Base-by-base conservation (phyloP, 331 rosid species). In the Quercus phellos region DNA sequence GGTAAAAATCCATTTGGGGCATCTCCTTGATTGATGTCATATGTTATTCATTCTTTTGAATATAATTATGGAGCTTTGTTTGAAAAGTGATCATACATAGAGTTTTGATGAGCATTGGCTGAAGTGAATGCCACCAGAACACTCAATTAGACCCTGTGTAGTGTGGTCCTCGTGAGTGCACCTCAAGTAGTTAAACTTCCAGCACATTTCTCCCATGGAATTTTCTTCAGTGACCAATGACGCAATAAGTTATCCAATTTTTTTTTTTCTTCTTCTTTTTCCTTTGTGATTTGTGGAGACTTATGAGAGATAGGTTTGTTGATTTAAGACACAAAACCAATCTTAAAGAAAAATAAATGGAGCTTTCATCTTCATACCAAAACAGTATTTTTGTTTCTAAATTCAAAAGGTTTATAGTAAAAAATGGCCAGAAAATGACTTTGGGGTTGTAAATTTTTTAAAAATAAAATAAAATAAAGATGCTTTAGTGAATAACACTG, bases 131-230 rank as follows among this genome's bases (percentile, higher is more conserved):
- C 73, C 55, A 79, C 43, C 42, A 51, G 71, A 64, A 82, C 89
- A 80, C 88, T 88, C 89, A 76, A 85, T 86, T 79, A 4, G 79
- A 77, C 82, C 55, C 43, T 74, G 72, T 69, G 12, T 7, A 42
- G 50, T 7, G 50, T 42, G 87, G 79, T 29, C 64, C 70, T 58
- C 61, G 74, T 75, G 91, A 82, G 88, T 89, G 87, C 70, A 78
- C 73, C 73, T 64, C 7, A 89, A 85, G 93, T 58, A 85, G 93
- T 58, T 79, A 89, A 46, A 43, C 74, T 50, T 82, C 88, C 79
- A 83, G 86, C 88, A 75, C 88, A 87, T 87, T 84, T 80, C 77
- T 79, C 67, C 63, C 64, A 51, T 66, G 67, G 13, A 26, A 59
- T 42, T 80, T 83, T 16, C 78, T 80, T 46, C 50, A 0, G 4